A percentile compares a stretch with the other conserved stretches of the same genome.
These are phyloP conservation scores for Magnolia sinica DNA, from an alignment of 164 flowering plant genomes.

Conservation along the genomic window DNA sequence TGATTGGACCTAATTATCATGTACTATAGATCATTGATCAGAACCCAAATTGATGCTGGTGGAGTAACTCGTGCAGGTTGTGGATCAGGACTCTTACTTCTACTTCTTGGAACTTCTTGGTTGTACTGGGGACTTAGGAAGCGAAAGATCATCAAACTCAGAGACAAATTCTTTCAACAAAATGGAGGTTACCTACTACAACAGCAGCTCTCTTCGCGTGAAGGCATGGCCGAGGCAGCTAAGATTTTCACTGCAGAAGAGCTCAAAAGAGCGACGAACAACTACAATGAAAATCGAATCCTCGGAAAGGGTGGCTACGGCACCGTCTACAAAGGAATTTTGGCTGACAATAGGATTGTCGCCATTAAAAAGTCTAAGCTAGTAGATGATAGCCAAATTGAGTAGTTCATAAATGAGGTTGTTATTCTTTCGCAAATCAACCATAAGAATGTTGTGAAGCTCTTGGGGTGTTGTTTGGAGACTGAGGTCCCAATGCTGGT, in stretches of 20 bases:
- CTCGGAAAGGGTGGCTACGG: conserved; percentile 3
- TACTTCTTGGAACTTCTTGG: neutral
- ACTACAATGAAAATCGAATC: neutral
- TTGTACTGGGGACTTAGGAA: conserved; percentile 4
- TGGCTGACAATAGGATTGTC: neutral
- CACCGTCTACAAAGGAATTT: conserved; percentile 2
- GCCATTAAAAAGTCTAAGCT: conserved; percentile 7
- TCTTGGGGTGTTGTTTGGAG: conserved; percentile 41
- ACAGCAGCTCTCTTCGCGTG: neutral
- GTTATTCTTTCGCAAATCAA: conserved; percentile 26
- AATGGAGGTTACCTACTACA: conserved; percentile 7
- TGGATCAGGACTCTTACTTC: neutral
- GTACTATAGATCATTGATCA: too few species aligned
- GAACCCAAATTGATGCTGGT: neutral
- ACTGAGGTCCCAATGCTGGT: conserved; percentile 13
- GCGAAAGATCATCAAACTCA: conserved; percentile 7
- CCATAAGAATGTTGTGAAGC: conserved; percentile 40
- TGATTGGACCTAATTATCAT: neutral
- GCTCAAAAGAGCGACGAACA: conserved; percentile 2
- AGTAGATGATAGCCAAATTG: neutral
- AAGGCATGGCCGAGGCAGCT: neutral
- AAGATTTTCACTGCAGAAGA: neutral
- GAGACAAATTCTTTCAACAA: conserved; percentile 6
- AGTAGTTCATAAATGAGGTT: conserved; percentile 7
- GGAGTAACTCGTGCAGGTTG: neutral